Evolutionary conservation across 2,329 filamentous ascomycete genomes (phyloP), one percentile per base, ranked within the genome.

Genomic region (Ceratocystiopsis sp.): DNA sequence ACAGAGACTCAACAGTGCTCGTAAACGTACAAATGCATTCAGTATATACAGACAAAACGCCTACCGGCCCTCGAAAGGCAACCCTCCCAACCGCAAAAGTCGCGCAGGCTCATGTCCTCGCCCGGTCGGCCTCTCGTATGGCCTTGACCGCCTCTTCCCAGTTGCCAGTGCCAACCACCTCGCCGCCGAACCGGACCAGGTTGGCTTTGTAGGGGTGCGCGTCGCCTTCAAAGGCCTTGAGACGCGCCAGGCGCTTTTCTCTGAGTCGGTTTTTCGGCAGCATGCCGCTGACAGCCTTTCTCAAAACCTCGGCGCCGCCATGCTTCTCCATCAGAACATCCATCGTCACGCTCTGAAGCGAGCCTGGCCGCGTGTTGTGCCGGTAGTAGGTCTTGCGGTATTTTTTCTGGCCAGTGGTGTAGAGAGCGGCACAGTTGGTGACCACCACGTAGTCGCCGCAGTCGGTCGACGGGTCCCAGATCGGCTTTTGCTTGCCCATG

Each of bases 401-500:
- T 60, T 78, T 82, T 68, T 98, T 98, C 60, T 84, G 83, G 52
- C 91, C 91, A 9, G 91, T 96, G 1, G 78, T 80, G 65, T 87
- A 78, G 41, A 98, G 69, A 40, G 89, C 78, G 36, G 81, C 74
- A 68, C 91, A 96, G 60, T 86, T 80, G 35, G 84, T 84, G 42
- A 91, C 87, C 1, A 98, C 89, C 13, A 98, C 87, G 62, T 98
- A 98, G 75, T 98, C 91, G 53, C 91, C 91, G 71, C 91, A 96
- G 70, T 98, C 91, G 48, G 87, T 95, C 18, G 86, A 94, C 2
- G 91, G 91, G 64, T 96, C 84, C 67, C 78, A 98, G 61, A 91
- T 94, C 18, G 91, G 91, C 67, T 98, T 98, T 73, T 98, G 82
- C 71, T 98, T 98, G 65, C 91, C 91, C 87, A 96, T 95, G 42